Conservation (phyloP, 495 filamentous ascomycete genomes). For the Staphylotrichum longicolle region DNA sequence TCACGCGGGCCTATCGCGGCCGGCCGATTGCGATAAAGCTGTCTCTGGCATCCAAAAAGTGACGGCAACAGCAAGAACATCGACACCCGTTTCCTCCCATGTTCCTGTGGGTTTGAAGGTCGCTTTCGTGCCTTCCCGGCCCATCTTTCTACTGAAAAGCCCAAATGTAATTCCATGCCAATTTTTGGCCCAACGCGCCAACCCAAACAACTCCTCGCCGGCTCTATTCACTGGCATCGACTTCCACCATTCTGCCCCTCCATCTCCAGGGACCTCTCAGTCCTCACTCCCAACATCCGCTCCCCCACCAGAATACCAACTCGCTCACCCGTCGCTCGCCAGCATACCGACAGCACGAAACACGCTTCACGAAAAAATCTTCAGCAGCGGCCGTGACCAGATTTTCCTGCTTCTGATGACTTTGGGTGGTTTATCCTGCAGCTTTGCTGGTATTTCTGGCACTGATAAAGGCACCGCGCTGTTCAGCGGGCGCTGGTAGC, state of each 20-base stretch:
- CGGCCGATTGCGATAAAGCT: constrained; percentile 32
- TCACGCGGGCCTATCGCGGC: constrained; percentile 36
- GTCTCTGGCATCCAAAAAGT: constrained; percentile 22
- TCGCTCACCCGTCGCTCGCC: neutral
- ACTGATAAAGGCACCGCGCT: neutral
- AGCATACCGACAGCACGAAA: neutral
- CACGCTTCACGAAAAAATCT: neutral
- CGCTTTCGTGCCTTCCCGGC: too few relatives aligned
- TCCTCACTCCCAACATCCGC: too few relatives aligned
- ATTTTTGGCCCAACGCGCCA: constrained; percentile 7
- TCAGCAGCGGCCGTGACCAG: neutral
- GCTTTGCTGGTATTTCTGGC: neutral
- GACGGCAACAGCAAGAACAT: constrained; percentile 17
- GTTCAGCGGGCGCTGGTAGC: constrained; percentile 4
- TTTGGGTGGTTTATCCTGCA: too few relatives aligned
- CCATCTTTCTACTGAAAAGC: neutral
- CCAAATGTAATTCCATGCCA: constrained; percentile 5
- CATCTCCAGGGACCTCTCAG: neutral
- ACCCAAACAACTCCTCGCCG: neutral
- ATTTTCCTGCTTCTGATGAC: constrained; percentile 11
- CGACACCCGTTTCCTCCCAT: constrained; percentile 10
- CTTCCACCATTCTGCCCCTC: constrained; percentile 6
- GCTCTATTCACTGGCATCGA: neutral
- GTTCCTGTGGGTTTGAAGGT: too few relatives aligned
- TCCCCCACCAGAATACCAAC: too few relatives aligned